phyloP scores from a whole-genome alignment of 257 asterid species.

The Jacaranda copaia region DNA sequence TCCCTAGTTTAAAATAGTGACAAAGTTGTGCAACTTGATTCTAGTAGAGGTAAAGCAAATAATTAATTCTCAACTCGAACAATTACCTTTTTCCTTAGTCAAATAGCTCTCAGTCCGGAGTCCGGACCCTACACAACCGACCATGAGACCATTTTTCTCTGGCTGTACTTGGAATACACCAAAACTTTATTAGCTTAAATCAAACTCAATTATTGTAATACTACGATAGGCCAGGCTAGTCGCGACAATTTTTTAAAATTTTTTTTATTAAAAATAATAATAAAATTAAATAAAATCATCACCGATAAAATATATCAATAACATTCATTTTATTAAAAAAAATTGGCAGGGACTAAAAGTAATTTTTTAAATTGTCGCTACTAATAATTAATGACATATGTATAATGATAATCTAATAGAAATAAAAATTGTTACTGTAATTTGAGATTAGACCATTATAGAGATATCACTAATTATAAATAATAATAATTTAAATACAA shows the following conservation, averaged over 20 bases:
- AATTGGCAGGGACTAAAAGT: too few relatives aligned
- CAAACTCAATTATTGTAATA: slow-evolving; percentile 27
- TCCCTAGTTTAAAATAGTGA: not conserved
- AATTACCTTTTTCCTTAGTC: slow-evolving; percentile 1
- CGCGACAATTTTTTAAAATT: not conserved
- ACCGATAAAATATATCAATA: too few relatives aligned
- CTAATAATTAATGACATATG: too few relatives aligned
- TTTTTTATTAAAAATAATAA: too few relatives aligned
- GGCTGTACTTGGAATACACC: slow-evolving; percentile 5
- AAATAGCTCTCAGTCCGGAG: slow-evolving; percentile 10
- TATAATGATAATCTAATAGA: too few relatives aligned
- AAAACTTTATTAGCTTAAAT: slow-evolving; percentile 12
- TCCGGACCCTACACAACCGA: slow-evolving; percentile 37
- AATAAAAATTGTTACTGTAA: too few relatives aligned
- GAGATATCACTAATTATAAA: too few relatives aligned
- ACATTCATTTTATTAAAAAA: too few relatives aligned
- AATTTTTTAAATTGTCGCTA: too few relatives aligned
- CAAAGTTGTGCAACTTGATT: slow-evolving; percentile 3
- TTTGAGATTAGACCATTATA: too few relatives aligned
- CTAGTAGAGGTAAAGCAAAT: not conserved
- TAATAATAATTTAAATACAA: too few relatives aligned
- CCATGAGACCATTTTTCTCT: slow-evolving; percentile 24
- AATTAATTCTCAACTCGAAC: not conserved
- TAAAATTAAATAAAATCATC: too few relatives aligned
- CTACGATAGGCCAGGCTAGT: not conserved